Evolutionary conservation across 352 stramenopile species (phyloP), one percentile per base, ranked within the genome.

Genomic region (Pythium oligandrum): DNA sequence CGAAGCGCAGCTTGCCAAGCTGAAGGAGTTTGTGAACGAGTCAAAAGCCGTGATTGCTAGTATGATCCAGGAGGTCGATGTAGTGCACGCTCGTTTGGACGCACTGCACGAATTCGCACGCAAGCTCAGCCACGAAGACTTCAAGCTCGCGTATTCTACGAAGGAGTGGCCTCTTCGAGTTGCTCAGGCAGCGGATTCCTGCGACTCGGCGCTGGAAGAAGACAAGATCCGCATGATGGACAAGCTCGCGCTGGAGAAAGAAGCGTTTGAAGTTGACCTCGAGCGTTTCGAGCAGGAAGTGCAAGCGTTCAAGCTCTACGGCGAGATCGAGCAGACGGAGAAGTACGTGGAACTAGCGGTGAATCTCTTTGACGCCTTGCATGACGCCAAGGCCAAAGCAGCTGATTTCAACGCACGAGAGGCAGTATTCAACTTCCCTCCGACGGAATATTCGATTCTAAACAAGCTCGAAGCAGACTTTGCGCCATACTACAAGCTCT

Each of bases 171-270:
- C 83, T 3, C 68, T 88, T 3, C 79, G 86, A 5, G 85, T 97
- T 1, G 78, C 88, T 0, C 69, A 88, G 7, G 83, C 87, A 3
- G 83, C 82, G 0, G 83, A 93, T 26, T 86, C 80, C 8, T 96
- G 86, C 45, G 87, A 97, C 50, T 90, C 86, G 4, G 85, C 85
- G 11, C 68, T 97, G 1, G 89, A 97, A 48, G 83, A 95, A 62
- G 88, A 97, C 59, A 97, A 97, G 51, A 80, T 96, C 37, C 78
- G 86, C 33, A 97, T 97, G 90, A 97, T 98, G 88, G 92, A 97
- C 66, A 88, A 86, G 12, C 69, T 97, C 17, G 79, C 87, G 30
- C 63, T 97, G 2, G 89, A 98, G 61, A 98, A 98, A 59, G 88
- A 95, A 37, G 68, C 74, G 1, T 93, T 95, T 42, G 82, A 93